Conservation (phyloP, 2,329 filamentous ascomycete genomes). For the Venturia carpophila region DNA sequence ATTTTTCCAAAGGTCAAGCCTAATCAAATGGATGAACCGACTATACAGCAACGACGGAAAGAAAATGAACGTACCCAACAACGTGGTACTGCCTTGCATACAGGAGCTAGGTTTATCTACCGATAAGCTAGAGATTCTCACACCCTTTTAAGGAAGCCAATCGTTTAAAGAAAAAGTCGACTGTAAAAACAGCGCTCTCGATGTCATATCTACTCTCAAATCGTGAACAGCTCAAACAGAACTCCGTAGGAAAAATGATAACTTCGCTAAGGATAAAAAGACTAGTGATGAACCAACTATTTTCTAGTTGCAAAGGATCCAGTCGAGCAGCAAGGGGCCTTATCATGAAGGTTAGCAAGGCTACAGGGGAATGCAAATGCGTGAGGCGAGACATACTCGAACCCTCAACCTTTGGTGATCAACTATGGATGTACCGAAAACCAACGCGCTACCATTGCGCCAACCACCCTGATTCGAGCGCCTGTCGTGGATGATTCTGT, state of each 20-base stretch:
- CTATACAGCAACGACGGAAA: neutral
- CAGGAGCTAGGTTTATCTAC: neutral
- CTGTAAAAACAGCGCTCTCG: neutral
- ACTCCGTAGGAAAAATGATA: neutral
- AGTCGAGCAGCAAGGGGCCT: slow-evolving; percentile 6
- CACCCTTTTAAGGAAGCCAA: neutral
- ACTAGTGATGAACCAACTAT: neutral
- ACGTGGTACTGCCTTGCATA: neutral
- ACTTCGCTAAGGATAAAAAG: neutral
- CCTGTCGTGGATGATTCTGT: no score
- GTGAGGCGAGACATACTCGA: neutral
- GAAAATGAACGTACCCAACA: neutral
- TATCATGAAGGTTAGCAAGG: no score
- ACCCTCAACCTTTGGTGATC: slow-evolving; percentile 15
- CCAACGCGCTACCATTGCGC: slow-evolving; percentile 9
- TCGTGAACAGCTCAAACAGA: neutral
- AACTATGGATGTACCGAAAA: slow-evolving; percentile 4
- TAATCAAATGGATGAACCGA: neutral
- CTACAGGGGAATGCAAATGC: neutral
- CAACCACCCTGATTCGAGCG: neutral
- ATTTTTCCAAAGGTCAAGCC: neutral
- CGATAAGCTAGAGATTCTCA: neutral
- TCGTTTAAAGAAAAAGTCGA: neutral
- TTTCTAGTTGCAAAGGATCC: neutral
- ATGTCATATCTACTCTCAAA: no score